Evolutionary conservation across 2,329 filamentous ascomycete species (phyloP), one percentile per base, ranked within the genome.

Genomic region (Ceratocystis cubensis): DNA sequence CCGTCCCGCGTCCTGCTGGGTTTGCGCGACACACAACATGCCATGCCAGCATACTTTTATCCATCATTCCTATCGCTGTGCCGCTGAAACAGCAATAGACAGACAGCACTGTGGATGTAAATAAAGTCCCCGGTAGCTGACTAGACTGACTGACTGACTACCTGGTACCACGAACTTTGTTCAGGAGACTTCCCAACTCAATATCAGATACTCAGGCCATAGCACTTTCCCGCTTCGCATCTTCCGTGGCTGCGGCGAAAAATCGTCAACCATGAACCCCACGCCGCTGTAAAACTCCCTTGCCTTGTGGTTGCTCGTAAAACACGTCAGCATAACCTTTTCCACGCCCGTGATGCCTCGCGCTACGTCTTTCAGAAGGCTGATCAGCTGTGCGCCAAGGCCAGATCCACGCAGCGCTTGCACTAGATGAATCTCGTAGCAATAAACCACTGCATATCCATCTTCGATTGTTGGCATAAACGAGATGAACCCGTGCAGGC

Each of bases 301-400:
- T 0, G 81, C 88, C 1, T 75, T 74, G 41, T 74, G 70, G 72
- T 91, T 91, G 69, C 79, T 78, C 64, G 80, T 74, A 72, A 89
- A 91, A 71, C 87, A 88, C 1, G 87, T 90, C 71, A 91, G 76
- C 88, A 91, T 91, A 59, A 84, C 78, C 74, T 90, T 90, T 25
- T 77, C 74, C 59, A 88, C 78, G 0, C 78, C 64, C 1, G 79
- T 77, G 25, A 86, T 80, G 65, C 79, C 79, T 25, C 74, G 69
- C 6, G 83, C 87, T 3, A 85, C 77, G 3, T 73, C 72, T 61
- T 81, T 79, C 6, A 84, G 79, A 67, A 83, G 75, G 1, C 74
- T 71, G 77, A 92, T 83, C 48, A 92, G 77, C 13, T 79, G 75
- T 13, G 72, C 77, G 1, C 85, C 87, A 1, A 92, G 75, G 0